Percentiles rank a stretch among this genome's conserved stretches.
Evolutionary conservation across 768 basidiomycete species (phyloP).

Genomic region (Brasilioporus rufonigricans): DNA sequence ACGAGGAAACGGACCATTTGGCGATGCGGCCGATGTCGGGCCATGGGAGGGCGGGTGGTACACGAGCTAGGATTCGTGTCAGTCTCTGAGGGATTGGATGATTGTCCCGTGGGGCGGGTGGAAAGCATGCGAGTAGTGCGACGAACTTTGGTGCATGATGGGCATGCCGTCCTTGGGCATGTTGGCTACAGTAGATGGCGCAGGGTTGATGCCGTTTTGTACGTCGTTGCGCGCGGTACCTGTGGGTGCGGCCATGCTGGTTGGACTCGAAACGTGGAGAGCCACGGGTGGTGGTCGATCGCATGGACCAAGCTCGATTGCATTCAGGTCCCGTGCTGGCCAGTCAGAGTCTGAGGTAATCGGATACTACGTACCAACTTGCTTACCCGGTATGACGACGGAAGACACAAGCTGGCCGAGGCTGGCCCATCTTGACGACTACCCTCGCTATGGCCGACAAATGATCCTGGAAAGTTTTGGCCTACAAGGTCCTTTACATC

Average conservation of each 20-base stretch:
- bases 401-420: constrained; percentile 12
- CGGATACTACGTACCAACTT: background rate
- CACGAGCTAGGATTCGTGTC: constrained; percentile 28
- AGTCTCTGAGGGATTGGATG: background rate
- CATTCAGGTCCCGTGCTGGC: background rate
- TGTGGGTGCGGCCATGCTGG: constrained; percentile 15
- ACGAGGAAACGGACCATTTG: constrained; percentile 95
- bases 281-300: background rate
- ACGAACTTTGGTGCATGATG: constrained; percentile 39
- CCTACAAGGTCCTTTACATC: constrained; percentile 56
- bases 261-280: too few relatives aligned
- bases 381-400: background rate
- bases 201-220: constrained; percentile 12
- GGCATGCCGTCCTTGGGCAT: constrained; percentile 36
- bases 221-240: constrained; percentile 10
- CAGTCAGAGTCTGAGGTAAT: background rate
- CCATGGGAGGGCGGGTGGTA: constrained; percentile 57
- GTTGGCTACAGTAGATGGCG: constrained; percentile 10
- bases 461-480: constrained; percentile 94
- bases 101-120: background rate
- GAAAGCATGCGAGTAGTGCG: too few relatives aligned
- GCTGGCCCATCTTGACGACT: constrained; percentile 59
- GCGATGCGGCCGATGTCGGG: constrained; percentile 87
- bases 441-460: constrained; percentile 90
- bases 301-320: background rate